Conservation (phyloP, 108 stramenopile genomes). For the Skeletonema costatum region DNA sequence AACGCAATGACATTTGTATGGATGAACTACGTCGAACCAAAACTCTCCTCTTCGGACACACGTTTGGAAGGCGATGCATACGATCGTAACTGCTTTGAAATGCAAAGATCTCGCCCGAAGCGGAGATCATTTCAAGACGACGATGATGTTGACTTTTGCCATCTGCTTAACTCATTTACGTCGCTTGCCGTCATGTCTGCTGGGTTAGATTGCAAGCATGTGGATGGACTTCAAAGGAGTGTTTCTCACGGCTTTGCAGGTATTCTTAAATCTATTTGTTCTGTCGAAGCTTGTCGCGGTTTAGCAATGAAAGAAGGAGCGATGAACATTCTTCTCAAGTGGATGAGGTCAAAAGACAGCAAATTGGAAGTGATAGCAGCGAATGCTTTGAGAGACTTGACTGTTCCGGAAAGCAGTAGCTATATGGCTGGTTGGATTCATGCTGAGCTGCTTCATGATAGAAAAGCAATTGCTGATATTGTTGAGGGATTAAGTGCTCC, state of each 20-base stretch:
- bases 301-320: slow-evolving; percentile 69
- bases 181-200: not conserved
- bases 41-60: not conserved
- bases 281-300: slow-evolving; percentile 51
- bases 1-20: slow-evolving; percentile 54
- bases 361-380: slow-evolving; percentile 50
- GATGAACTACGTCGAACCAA: slow-evolving; percentile 51
- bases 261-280: slow-evolving; percentile 64
- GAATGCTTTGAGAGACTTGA: slow-evolving; percentile 54
- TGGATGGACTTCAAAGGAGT: not conserved
- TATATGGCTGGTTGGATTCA: slow-evolving; percentile 82
- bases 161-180: slow-evolving; percentile 8
- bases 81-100: slow-evolving; percentile 38
- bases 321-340: slow-evolving; percentile 52
- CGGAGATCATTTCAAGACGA: not conserved
- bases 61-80: slow-evolving; percentile 1
- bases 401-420: slow-evolving; percentile 44
- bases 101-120: slow-evolving; percentile 3
- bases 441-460: slow-evolving; percentile 70
- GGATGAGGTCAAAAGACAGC: slow-evolving; percentile 52
- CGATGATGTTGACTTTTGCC: not conserved
- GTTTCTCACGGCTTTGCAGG: not conserved
- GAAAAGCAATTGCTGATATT: slow-evolving; percentile 50
- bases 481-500: slow-evolving; percentile 20
- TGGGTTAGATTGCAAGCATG: slow-evolving; percentile 7